phyloP scores from a whole-genome alignment of 805 yeast species.

The Yarrowia bubula region DNA sequence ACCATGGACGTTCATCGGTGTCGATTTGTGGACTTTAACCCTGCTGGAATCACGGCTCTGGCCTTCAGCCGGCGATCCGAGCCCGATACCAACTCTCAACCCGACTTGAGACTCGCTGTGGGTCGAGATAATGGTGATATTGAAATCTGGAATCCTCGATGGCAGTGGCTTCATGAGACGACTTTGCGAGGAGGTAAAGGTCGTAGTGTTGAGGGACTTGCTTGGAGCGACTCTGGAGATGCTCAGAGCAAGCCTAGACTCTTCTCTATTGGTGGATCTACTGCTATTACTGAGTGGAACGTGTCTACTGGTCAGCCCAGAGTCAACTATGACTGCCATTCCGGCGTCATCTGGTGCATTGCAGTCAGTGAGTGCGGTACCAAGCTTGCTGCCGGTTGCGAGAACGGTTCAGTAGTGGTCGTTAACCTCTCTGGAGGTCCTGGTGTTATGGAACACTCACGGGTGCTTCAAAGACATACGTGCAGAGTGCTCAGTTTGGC shows the following conservation, averaged over 20 bases:
- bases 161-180: constrained; percentile 71
- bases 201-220: constrained; percentile 83
- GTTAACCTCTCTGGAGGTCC: constrained; percentile 82
- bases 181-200: constrained; percentile 75
- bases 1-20: constrained; percentile 82
- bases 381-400: constrained; percentile 86
- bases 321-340: constrained; percentile 79
- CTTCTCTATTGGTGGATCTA: constrained; percentile 93
- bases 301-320: constrained; percentile 67
- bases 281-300: constrained; percentile 91
- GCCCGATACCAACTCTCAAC: constrained; percentile 39
- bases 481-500: constrained; percentile 74
- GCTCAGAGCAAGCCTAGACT: constrained; percentile 52
- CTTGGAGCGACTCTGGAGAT: constrained; percentile 64
- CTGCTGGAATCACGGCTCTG: constrained; percentile 77
- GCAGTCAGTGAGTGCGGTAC: constrained; percentile 60
- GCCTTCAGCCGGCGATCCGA: constrained; percentile 60
- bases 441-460: constrained; percentile 75
- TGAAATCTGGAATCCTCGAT: constrained; percentile 81
- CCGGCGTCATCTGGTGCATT: constrained; percentile 91
- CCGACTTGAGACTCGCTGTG: constrained; percentile 68
- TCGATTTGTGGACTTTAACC: constrained; percentile 83
- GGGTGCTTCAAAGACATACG: constrained; percentile 77
- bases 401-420: constrained; percentile 85
- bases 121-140: constrained; percentile 94